Conservation (phyloP, 495 filamentous ascomycete species). For the Penicillium verhagenii region DNA sequence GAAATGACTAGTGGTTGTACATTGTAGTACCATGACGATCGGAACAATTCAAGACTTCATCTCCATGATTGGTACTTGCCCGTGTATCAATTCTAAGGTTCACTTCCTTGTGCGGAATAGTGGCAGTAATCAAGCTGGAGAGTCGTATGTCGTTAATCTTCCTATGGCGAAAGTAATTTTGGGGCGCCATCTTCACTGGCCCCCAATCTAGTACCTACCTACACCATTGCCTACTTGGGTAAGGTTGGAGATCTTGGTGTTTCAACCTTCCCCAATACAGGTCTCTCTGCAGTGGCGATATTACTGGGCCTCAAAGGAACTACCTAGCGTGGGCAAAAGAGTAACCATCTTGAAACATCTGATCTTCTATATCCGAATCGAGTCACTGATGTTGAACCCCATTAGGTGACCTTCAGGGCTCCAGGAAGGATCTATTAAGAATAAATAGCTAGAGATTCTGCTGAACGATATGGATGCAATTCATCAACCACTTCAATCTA, state of each 20-base stretch:
- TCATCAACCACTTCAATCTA: background rate
- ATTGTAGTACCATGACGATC: no score
- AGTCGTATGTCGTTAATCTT: no score
- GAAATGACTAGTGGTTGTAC: no score
- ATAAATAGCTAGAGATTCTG: background rate
- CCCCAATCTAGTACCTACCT: no score
- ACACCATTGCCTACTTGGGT: background rate
- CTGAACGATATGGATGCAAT: background rate
- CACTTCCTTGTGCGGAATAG: no score
- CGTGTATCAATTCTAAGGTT: no score
- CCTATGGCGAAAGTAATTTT: background rate
- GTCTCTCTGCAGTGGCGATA: background rate
- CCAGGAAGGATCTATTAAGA: background rate
- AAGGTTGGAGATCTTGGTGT: background rate
- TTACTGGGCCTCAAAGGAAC: background rate
- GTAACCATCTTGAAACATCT: background rate
- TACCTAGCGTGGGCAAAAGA: background rate
- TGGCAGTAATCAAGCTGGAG: background rate
- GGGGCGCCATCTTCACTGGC: background rate
- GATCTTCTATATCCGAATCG: background rate
- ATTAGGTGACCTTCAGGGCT: background rate
- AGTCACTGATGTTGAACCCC: background rate
- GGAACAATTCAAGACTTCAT: no score
- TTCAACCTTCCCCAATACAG: background rate
- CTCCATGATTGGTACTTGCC: no score